A percentile compares a stretch with the other conserved stretches of the same genome.
Evolutionary conservation across 208 protist species (phyloP).

Genomic region (Acanthamoeba quina): DNA sequence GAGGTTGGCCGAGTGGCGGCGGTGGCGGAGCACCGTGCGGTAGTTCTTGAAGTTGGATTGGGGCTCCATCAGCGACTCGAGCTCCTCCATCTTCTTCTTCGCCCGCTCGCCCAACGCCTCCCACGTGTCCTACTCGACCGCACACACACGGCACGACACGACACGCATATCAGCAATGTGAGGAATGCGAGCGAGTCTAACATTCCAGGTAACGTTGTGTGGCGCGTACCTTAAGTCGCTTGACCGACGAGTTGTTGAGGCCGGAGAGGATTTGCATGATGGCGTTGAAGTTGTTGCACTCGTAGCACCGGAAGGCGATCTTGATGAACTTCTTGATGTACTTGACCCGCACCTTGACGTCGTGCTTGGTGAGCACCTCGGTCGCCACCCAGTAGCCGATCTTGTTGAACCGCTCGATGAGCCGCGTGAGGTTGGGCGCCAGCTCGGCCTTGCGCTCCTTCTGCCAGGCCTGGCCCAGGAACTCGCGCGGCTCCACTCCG

Average conservation of each 20-base stretch:
- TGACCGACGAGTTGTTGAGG: constrained; percentile 39
- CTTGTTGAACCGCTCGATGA: constrained; percentile 58
- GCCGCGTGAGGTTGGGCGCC: neutral
- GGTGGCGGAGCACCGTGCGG: neutral
- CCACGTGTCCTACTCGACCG: neutral
- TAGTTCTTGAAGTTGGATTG: neutral
- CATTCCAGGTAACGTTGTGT: neutral
- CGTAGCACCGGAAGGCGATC: neutral
- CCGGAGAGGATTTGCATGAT: constrained; percentile 66
- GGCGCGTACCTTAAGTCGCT: neutral
- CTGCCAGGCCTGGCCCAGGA: constrained; percentile 69
- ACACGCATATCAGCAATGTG: neutral
- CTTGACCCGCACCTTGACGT: neutral
- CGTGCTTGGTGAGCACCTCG: constrained; percentile 21
- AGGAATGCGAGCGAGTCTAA: neutral
- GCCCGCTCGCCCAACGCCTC: neutral
- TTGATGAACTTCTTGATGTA: constrained; percentile 55
- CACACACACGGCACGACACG: neutral
- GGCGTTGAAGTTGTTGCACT: constrained; percentile 60
- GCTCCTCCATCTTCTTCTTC: constrained; percentile 8
- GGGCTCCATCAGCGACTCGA: neutral
- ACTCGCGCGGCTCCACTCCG: constrained; percentile 11
- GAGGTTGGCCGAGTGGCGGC: constrained; percentile 16
- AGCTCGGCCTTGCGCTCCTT: neutral
- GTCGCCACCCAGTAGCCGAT: constrained; percentile 59